Evolutionary conservation across 2,329 filamentous ascomycete genomes (phyloP), one percentile per base, ranked within the genome.

Genomic region (Leptographium wingfieldii): DNA sequence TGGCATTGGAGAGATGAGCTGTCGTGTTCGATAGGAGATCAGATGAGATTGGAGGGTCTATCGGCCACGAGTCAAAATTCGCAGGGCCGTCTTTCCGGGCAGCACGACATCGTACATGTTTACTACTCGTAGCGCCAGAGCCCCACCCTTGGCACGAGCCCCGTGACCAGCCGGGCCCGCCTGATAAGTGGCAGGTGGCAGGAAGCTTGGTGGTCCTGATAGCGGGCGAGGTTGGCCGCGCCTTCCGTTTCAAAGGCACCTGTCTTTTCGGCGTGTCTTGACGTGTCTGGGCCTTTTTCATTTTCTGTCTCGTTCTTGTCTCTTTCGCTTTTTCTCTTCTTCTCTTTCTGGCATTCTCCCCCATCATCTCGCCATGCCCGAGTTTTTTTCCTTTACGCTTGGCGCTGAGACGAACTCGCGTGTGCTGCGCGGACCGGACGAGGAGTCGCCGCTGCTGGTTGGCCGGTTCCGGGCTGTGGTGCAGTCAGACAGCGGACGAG

Each of bases 301-400:
- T 31, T 31, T 31, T 31, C 7, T 31, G 4, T 31, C 31, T 7
- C 4, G 31, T 7, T 7, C 4, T 5, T 7, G 31, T 31, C 31
- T 31, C 5, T 31, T 1, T 31, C 33, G 27, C 29, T 31, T 46
- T 4, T n/a, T 38, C 10, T 58, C n/a, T 58, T 22, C 22, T 22
- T 22, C 22, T 35, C 38, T 5, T 33, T n/a, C 19, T 31, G 10
- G 7, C 48, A 22, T 3, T 48, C 33, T 40, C 11, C 19, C 27
- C 1, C 22, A 35, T 48, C 55, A 1, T 48, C 5, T 33, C 33
- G 16, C 52, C 22, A 85, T 86, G 82, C 81, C 83, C 68, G 76
- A 78, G 67, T 84, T 86, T 76, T 86, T 87, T 73, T 77, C 80
- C 69, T 87, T 87, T 72, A 83, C 83, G 63, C 83, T 83, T 68